Evolutionary conservation across 768 basidiomycete species (phyloP).

Genomic region (Leccinum barrowsii): DNA sequence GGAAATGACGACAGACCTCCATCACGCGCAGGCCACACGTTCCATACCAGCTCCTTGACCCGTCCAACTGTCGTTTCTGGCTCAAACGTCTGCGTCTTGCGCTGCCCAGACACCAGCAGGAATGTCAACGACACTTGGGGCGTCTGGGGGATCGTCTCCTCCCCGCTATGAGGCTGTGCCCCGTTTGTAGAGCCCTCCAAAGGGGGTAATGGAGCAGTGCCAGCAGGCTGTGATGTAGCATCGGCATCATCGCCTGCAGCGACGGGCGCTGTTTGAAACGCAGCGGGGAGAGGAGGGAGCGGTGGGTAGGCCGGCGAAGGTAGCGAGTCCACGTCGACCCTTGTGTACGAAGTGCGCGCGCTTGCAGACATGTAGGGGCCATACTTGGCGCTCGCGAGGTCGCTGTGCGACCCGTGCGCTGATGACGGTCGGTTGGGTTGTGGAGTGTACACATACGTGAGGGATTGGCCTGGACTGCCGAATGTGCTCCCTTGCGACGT

Average conservation of each 20-base stretch:
- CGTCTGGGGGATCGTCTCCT: conserved; percentile 46
- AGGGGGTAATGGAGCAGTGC: conserved; percentile 2
- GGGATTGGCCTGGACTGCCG: conserved; percentile 5
- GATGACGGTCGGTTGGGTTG: conserved; percentile 21
- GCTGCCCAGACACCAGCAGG: conserved; percentile 63
- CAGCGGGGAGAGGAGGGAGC: conserved; percentile 20
- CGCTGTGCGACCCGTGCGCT: conserved; percentile 7
- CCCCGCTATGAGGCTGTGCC: conserved; percentile 2
- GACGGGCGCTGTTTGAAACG: conserved; percentile 2
- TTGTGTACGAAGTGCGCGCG: conserved; percentile 53
- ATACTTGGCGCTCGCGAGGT: conserved; percentile 1
- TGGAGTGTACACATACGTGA: conserved; percentile 4
- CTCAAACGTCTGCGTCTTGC: conserved; percentile 71
- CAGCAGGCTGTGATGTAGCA: not conserved
- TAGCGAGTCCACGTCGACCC: conserved; percentile 39
- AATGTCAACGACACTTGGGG: conserved; percentile 69
- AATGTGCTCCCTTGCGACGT: conserved; percentile 26
- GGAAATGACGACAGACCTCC: conserved; percentile 40
- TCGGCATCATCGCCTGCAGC: not conserved
- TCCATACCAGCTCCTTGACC: conserved; percentile 83
- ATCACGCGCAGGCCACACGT: conserved; percentile 59
- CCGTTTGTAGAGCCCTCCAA: not conserved
- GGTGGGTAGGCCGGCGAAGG: conserved; percentile 22
- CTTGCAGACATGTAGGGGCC: conserved; percentile 37
- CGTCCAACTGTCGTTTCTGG: conserved; percentile 71